A percentile compares a stretch with the other conserved stretches of the same genome.
Evolutionary conservation across 78 protist species (phyloP).

Genomic region (slime mould (Dictyostelium discoideum)): dicty_2.7 NC_007090.3:1329001-1329500

Average conservation of each 20-base stretch:
- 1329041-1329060: constrained; percentile 12
- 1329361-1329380: constrained; percentile 14
- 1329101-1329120: constrained; percentile 37
- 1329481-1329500: constrained; percentile 30
- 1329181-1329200: constrained; percentile 53
- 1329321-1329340: constrained; percentile 76
- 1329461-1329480: constrained; percentile 59
- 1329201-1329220: constrained; percentile 89
- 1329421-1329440: constrained; percentile 79
- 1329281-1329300: constrained; percentile 74
- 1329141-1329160: constrained; percentile 59
- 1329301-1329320: constrained; percentile 93
- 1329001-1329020: constrained; percentile 90
- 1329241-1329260: background rate
- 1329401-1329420: background rate
- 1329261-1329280: constrained; percentile 19
- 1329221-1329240: constrained; percentile 73
- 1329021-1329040: constrained; percentile 55
- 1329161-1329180: constrained; percentile 80
- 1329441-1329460: constrained; percentile 72
- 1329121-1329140: constrained; percentile 10
- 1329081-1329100: constrained; percentile 26
- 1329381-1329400: constrained; percentile 17
- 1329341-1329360: background rate
- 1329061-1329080: constrained; percentile 17